These are phyloP conservation scores for Aspergillus neotritici DNA, from an alignment of 2,329 filamentous ascomycete species.

Conservation along the genomic window DNA sequence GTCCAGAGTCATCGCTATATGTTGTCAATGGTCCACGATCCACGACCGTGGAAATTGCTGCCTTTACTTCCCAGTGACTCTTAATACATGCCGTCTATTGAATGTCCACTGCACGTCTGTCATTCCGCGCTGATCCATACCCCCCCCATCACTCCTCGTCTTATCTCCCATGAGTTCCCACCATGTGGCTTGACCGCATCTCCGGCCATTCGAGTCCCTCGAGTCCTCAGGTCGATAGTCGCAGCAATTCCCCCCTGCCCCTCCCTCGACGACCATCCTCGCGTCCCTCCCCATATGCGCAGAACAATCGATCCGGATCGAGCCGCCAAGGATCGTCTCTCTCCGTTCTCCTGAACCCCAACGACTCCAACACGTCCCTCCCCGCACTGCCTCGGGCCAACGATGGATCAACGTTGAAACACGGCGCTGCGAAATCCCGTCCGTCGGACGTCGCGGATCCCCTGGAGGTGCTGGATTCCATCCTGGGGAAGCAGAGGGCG, in stretches of 20 bases:
- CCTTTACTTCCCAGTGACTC: not conserved
- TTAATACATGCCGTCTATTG: too few species aligned
- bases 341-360: conserved; percentile 65
- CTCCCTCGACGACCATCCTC: conserved; percentile 62
- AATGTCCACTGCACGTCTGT: not conserved
- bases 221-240: conserved; percentile 55
- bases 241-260: conserved; percentile 68
- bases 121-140: not conserved
- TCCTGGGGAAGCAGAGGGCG: conserved; percentile 44
- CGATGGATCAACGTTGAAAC: conserved; percentile 65
- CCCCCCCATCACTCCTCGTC: not conserved
- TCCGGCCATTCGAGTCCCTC: conserved; percentile 63
- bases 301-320: conserved; percentile 62
- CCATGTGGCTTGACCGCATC: conserved; percentile 88
- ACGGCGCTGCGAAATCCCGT: conserved; percentile 46
- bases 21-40: too few species aligned
- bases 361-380: conserved; percentile 71
- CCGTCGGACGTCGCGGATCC: conserved; percentile 61
- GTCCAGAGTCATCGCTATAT: too few species aligned
- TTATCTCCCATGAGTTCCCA: conserved; percentile 14
- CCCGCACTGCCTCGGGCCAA: conserved; percentile 58
- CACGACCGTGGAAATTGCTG: not conserved
- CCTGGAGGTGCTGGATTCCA: conserved; percentile 60
- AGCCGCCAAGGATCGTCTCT: conserved; percentile 70
- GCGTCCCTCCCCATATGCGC: conserved; percentile 62